Evolutionary conservation across 805 yeast species (phyloP).

Genomic region (Candida namnaoensis): DNA sequence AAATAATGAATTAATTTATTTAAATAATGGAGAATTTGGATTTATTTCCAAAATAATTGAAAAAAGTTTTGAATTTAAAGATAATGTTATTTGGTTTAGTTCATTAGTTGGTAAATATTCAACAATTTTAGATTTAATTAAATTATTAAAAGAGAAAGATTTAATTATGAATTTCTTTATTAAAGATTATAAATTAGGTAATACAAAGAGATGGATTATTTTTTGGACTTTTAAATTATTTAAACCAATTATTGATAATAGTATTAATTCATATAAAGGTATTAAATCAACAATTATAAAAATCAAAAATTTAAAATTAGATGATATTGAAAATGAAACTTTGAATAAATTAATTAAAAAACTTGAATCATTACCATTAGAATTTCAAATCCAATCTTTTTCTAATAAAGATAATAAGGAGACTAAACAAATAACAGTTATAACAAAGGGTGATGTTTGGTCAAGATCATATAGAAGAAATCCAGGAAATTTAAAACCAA

Average conservation of each 20-base stretch:
- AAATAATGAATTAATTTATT: slow-evolving; percentile 25
- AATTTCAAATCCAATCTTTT: too few species aligned
- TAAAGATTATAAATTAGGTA: slow-evolving; percentile 12
- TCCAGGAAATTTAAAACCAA: background rate
- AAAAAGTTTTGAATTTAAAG: slow-evolving; percentile 17
- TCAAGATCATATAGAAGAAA: slow-evolving; percentile 15
- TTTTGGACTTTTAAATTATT: slow-evolving; percentile 13
- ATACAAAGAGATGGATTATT: slow-evolving; percentile 16
- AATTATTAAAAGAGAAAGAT: background rate
- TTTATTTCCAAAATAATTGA: slow-evolving; percentile 28
- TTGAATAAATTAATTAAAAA: too few species aligned
- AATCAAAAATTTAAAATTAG: too few species aligned
- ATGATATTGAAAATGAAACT: too few species aligned
- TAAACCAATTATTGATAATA: slow-evolving; percentile 5
- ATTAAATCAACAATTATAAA: too few species aligned
- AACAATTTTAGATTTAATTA: slow-evolving; percentile 6
- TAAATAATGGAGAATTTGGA: slow-evolving; percentile 36
- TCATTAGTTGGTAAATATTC: slow-evolving; percentile 25
- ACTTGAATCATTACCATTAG: too few species aligned
- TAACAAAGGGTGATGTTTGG: slow-evolving; percentile 18
- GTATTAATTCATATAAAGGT: too few species aligned
- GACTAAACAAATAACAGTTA: slow-evolving; percentile 2
- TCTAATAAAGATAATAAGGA: background rate
- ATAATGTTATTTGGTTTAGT: slow-evolving; percentile 28
- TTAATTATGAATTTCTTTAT: slow-evolving; percentile 11